Conservation (phyloP, 345 rosid species). For the Bretschneidera sinensis region DNA sequence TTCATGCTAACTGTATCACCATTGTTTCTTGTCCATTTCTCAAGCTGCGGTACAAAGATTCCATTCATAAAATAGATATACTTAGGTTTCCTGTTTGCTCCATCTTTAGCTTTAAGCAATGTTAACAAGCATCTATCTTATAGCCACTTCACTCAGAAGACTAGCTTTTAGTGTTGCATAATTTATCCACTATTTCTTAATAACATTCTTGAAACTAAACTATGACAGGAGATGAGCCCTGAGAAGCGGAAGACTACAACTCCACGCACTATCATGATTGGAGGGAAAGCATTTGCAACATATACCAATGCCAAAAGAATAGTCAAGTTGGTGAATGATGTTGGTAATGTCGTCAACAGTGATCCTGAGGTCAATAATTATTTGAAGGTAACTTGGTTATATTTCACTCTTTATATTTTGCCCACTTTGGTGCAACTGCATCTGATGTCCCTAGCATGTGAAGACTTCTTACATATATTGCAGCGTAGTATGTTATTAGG, state of each 20-base stretch:
- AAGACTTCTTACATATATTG: background rate
- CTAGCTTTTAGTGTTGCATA: conserved; percentile 8
- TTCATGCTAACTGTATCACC: background rate
- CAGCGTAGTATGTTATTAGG: background rate
- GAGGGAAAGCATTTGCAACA: conserved; percentile 98
- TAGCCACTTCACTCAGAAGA: background rate
- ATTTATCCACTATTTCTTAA: background rate
- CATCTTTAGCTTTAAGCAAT: background rate
- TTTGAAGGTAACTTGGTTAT: conserved; percentile 52
- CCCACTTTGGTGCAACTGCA: background rate
- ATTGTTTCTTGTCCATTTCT: background rate
- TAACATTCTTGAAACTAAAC: conserved; percentile 21
- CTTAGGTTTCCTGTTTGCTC: background rate
- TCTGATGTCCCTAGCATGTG: background rate
- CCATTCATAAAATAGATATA: no score
- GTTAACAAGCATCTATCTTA: background rate
- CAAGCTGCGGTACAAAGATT: background rate
- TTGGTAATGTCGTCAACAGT: conserved; percentile 75
- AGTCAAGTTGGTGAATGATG: conserved; percentile 93
- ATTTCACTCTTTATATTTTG: background rate
- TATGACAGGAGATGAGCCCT: conserved; percentile 73
- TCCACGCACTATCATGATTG: conserved; percentile 91
- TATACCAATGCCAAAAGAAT: conserved; percentile 94
- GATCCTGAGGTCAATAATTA: conserved; percentile 90
- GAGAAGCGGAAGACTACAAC: conserved; percentile 76